Evolutionary conservation across 495 filamentous ascomycete genomes (phyloP).

Genomic region (Astrothelium subdiscretum): DNA sequence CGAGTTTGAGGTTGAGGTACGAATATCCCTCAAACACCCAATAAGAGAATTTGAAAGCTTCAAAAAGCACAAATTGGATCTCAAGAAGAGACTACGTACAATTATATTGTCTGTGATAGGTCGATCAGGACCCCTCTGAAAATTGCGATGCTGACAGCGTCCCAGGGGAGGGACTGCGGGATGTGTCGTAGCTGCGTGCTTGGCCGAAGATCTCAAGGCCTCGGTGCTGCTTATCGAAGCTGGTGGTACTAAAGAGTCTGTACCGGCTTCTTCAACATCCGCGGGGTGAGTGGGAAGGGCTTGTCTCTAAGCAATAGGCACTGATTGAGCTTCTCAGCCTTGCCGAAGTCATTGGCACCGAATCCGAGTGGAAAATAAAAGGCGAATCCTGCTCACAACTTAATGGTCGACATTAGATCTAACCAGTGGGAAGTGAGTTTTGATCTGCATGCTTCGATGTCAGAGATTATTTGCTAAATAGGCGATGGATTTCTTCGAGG

Average conservation of each 20-base stretch:
- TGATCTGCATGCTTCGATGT: constrained; percentile 4
- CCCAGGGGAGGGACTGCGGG: constrained; percentile 35
- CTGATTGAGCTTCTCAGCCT: no score
- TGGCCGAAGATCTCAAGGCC: constrained; percentile 34
- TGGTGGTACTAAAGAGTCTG: constrained; percentile 11
- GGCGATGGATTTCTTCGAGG: constrained; percentile 55
- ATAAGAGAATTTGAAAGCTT: no score
- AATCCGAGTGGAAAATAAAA: background rate
- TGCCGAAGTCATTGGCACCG: background rate
- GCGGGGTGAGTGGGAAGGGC: no score
- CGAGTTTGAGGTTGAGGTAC: no score
- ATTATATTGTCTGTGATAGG: no score
- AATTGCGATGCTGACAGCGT: constrained; percentile 6
- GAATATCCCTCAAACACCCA: no score
- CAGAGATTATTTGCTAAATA: constrained; percentile 21
- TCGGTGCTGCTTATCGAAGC: constrained; percentile 38
- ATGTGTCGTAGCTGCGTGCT: constrained; percentile 37
- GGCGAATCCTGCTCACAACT: background rate
- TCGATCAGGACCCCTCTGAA: no score
- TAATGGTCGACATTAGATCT: constrained; percentile 1
- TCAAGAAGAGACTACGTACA: no score
- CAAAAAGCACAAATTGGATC: no score
- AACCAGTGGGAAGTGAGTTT: constrained; percentile 14
- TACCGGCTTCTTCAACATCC: constrained; percentile 17
- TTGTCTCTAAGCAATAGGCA: no score